Base-by-base conservation (phyloP, 1,139 yeast genomes). In the Lodderomyces metapsilosis region DNA sequence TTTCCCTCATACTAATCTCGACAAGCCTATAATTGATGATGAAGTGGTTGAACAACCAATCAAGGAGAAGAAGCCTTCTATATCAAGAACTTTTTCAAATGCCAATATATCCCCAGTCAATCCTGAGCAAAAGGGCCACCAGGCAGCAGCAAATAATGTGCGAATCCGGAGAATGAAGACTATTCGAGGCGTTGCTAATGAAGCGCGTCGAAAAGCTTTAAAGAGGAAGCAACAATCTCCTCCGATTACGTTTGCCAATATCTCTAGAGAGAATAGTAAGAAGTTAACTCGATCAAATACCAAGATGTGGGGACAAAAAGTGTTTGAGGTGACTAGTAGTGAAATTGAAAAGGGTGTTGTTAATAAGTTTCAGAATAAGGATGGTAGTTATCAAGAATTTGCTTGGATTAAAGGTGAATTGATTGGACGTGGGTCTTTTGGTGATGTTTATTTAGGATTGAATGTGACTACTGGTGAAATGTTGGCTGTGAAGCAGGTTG, bases 331-430 rank as follows among this genome's bases (percentile, higher is more conserved):
- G 39, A 89, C 94, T 0, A 82, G 94, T 1, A 78, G 76, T 24
- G 84, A 83, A 44, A 76, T 80, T 41, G 78, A 78, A 36, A 66
- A 69, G 40, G 83, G 82, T 1, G 72, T 71, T 50, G 78, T 82
- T 10, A 78, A 83, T 48, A 79, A 79, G 41, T 59, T 84, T 40
- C 68, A 86, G 15, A 79, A 77, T 43, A 75, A 71, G 42, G 61
- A 65, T 40, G 94, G 92, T 9, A 78, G 80, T 37, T 79, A 79
- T 53, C 85, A 84, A 53, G 95, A 88, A 61, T 89, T 91, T 69
- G 94, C 92, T 0, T 94, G 99, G 99, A 87, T 94, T 40, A 89
- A 89, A 59, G 99, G 99, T 71, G 98, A 91, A 56, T 72, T 92
- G 48, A 88, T 94, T 45, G 99, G 99, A 1, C 80, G 91, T 45